These are phyloP conservation scores for Staphylotrichum tortipilum DNA, from an alignment of 495 filamentous ascomycete genomes.

Conservation along the genomic window DNA sequence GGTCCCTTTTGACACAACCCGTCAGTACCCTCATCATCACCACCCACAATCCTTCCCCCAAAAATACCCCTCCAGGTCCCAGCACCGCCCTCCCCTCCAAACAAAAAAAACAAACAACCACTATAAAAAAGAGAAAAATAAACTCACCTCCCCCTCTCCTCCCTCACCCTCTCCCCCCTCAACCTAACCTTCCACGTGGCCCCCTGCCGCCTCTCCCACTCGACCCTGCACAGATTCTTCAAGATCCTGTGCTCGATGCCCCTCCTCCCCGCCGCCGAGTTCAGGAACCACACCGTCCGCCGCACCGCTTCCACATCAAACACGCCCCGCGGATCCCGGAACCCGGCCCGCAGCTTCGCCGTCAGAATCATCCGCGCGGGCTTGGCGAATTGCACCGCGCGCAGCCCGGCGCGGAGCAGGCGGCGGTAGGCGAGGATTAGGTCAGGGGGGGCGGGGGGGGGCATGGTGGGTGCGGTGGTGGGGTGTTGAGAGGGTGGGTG, in stretches of 20 bases:
- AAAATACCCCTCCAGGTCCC: too few relatives aligned
- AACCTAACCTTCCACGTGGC: background rate
- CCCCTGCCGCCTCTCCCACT: constrained; percentile 28
- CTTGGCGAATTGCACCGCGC: constrained; percentile 69
- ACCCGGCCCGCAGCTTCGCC: constrained; percentile 57
- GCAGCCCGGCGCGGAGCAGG: constrained; percentile 64
- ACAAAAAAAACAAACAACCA: background rate
- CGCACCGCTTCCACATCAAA: constrained; percentile 54
- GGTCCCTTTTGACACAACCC: background rate
- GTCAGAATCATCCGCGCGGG: constrained; percentile 63
- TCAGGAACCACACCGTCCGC: constrained; percentile 72
- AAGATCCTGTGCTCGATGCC: constrained; percentile 77
- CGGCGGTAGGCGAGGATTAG: constrained; percentile 71
- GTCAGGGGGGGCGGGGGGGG: constrained; percentile 18
- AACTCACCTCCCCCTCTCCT: constrained; percentile 2
- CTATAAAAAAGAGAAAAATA: background rate
- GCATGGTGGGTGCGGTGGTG: background rate
- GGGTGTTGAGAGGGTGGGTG: background rate
- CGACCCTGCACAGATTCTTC: constrained; percentile 59
- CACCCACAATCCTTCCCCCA: too few relatives aligned
- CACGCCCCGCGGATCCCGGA: constrained; percentile 49
- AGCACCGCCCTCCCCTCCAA: too few relatives aligned
- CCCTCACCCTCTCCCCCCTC: constrained; percentile 4
- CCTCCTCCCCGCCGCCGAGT: constrained; percentile 51
- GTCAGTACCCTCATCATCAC: background rate